Base-by-base conservation (phyloP, 306 rosid genomes). In the Quillaja saponaria region DNA sequence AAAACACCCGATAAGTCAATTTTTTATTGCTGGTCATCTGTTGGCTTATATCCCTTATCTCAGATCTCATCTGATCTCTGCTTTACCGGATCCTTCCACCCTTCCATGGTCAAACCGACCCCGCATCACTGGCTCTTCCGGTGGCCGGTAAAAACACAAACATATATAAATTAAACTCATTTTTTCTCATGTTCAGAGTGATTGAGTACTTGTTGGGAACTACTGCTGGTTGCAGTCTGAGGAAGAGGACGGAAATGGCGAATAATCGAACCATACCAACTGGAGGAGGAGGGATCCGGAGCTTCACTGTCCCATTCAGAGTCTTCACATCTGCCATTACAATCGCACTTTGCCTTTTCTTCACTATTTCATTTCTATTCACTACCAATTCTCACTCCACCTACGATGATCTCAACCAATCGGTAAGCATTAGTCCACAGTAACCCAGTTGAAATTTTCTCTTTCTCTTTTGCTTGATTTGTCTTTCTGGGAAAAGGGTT, bases 331-430 rank as follows among this genome's bases (percentile, higher is more conserved):
- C 75, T 48, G 69, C 78, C 21, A 73, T 75, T 6, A 13, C 78
- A 8, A 31, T 78, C 14, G 54, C 76, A 13, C 47, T 83, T 55
- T 41, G 77, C 78, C 51, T 78, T 66, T 55, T 84, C 68, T 47
- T 85, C 81, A 13, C 81, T 57, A 33, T 80, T 77, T 80, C 89
- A 12, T 78, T 81, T 67, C 16, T 80, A 80, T 69, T 78, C 86
- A 55, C 91, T 46, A 13, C 74, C 34, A 52, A 56, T 49, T 53
- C 88, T 8, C 58, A 66, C 76, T 33, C 95, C 28, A 42, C 90
- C 9, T 35, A 68, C 50, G 82, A 74, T 39, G 12, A 39, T 39
- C 13, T 39, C 53, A 40, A 38, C 16, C 19, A 60, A 79, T 58
- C 35, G 28, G 91, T 90, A 73, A 81, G 83, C 42, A 5, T n/a